Evolutionary conservation across 148 eudicot species (phyloP), one percentile per base, ranked within the genome.

Genomic region (Polygonum aviculare): DNA sequence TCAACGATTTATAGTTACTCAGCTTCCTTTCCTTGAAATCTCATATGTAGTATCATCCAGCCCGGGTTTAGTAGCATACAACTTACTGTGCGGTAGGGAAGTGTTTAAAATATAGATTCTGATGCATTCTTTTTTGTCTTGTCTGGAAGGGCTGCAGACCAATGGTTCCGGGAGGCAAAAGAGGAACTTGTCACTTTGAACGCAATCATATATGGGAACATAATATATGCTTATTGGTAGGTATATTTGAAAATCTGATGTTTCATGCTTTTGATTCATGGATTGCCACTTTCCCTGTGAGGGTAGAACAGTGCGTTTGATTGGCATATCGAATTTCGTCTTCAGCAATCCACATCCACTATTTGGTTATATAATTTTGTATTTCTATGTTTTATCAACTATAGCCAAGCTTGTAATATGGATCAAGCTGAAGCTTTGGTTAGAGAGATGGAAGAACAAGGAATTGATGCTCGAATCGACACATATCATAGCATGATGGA

Each of bases 401-500:
- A 81, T 87, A 94, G 98, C 85, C 97, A 89, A 85, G 80, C 75
- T 16, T 84, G 84, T 79, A 82, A 89, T 78, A 87, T 95, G 93
- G 92, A 85, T 31, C 85, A 80, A 77, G 98, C 98, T 74, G 98
- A 95, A 89, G 89, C 84, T 55, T 91, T 92, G 81, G 97, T 95
- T 73, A 90, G 94, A 85, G 98, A 95, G 84, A 95, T 92, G 98
- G 98, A 95, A 84, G 97, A 92, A 82, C 92, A 89, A 82, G 98
- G 98, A 79, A 89, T 95, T 79, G 98, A 95, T 87, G 98, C 97
- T 75, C 87, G 96, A 47, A 86, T 90, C 70, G 96, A 88, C 82
- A 92, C 90, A 82, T 95, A 95, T 79, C 98, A 95, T 75, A 90
- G 90, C 31, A 95, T 95, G 98, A 95, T 95, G 97, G 96, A 92